phyloP scores from a whole-genome alignment of 352 stramenopile genomes.

The Peronospora farinosa region DNA sequence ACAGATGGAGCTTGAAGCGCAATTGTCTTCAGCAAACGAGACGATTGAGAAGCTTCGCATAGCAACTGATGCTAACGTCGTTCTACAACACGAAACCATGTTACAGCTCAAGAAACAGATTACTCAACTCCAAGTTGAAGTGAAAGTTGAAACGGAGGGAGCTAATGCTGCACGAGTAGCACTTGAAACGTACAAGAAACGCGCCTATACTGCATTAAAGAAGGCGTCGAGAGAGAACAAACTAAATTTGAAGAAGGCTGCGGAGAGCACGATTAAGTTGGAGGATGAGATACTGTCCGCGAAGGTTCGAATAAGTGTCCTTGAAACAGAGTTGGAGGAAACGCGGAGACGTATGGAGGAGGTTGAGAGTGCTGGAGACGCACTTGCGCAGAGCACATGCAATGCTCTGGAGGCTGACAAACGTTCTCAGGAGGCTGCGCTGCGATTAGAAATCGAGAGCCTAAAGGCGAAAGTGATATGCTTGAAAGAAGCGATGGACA shows the following conservation, averaged over 20 bases:
- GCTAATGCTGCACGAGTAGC: constrained; percentile 41
- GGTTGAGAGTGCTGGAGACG: constrained; percentile 15
- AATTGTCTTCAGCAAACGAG: constrained; percentile 30
- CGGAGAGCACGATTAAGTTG: constrained; percentile 36
- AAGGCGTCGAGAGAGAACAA: constrained; percentile 67
- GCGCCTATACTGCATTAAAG: constrained; percentile 66
- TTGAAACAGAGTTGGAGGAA: constrained; percentile 37
- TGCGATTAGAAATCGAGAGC: constrained; percentile 27
- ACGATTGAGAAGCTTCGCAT: constrained; percentile 32
- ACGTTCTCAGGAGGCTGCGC: constrained; percentile 14
- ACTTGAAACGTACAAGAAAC: constrained; percentile 80
- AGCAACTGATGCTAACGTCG: constrained; percentile 10
- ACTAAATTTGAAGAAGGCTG: constrained; percentile 46
- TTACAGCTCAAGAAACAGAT: constrained; percentile 28
- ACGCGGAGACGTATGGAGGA: constrained; percentile 24
- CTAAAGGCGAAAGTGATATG: constrained; percentile 33
- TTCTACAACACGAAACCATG: constrained; percentile 17
- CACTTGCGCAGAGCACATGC: constrained; percentile 15
- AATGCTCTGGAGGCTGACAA: constrained; percentile 32
- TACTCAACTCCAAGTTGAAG: constrained; percentile 26
- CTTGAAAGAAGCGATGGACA: constrained; percentile 22
- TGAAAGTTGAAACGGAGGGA: constrained; percentile 47
- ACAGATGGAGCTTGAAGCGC: constrained; percentile 20
- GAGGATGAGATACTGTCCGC: constrained; percentile 39
- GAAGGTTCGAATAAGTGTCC: constrained; percentile 28